Percentiles rank a stretch among this genome's conserved stretches.
Evolutionary conservation across 1,139 yeast species (phyloP).

Genomic region (Nematodospora anomalae): DNA sequence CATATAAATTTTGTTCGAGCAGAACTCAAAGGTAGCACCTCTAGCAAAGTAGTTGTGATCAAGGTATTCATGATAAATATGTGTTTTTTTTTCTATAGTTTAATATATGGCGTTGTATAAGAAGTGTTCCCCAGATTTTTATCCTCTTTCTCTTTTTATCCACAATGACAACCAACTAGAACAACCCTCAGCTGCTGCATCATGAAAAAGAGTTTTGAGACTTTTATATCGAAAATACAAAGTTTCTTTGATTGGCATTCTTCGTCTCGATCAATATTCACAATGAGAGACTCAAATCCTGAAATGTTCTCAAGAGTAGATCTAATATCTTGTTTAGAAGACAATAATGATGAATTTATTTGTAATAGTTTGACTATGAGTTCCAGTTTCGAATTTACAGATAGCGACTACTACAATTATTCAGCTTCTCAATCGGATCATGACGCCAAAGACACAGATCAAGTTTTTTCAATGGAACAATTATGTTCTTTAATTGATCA

Average conservation of each 20-base stretch:
- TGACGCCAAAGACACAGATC: background rate
- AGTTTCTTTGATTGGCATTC: constrained; percentile 2
- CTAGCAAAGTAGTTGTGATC: too few relatives aligned
- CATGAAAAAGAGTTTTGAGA: constrained; percentile 2
- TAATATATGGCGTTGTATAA: too few relatives aligned
- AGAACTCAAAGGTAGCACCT: too few relatives aligned
- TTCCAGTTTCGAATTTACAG: constrained; percentile 4
- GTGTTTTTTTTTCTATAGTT: too few relatives aligned
- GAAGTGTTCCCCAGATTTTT: too few relatives aligned
- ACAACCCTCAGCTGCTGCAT: background rate
- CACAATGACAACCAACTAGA: background rate
- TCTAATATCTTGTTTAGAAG: constrained; percentile 8
- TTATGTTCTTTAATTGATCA: constrained; percentile 14
- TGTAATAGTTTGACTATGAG: constrained; percentile 1
- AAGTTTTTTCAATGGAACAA: constrained; percentile 10
- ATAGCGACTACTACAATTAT: constrained; percentile 2
- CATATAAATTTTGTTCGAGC: too few relatives aligned
- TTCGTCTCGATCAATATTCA: background rate
- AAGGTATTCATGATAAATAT: too few relatives aligned
- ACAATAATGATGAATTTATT: constrained; percentile 1
- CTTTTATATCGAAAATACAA: constrained; percentile 1
- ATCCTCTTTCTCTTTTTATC: background rate
- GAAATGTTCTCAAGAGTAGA: constrained; percentile 8
- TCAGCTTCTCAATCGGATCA: background rate
- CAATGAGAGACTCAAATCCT: background rate